A percentile compares a stretch with the other conserved stretches of the same genome.
Conservation (phyloP, 768 basidiomycete genomes). For the Clathrus columnatus region DNA sequence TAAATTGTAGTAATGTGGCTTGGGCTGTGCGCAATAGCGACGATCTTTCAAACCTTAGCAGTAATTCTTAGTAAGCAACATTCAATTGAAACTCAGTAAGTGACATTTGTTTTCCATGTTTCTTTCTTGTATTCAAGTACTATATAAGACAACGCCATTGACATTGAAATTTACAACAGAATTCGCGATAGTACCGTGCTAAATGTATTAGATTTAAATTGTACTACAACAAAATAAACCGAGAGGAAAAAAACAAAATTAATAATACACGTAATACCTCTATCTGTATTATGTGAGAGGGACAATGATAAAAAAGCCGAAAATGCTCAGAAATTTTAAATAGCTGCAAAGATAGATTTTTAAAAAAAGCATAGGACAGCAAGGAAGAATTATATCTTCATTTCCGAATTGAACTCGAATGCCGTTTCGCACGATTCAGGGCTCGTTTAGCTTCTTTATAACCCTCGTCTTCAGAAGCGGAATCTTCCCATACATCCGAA, state of each 20-base stretch:
- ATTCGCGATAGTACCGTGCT: too few relatives aligned
- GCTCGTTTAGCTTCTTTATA: slow-evolving; percentile 29
- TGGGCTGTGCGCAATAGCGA: neutral
- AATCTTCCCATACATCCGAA: slow-evolving; percentile 59
- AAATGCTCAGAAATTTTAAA: too few relatives aligned
- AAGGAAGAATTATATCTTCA: neutral
- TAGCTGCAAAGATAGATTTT: too few relatives aligned
- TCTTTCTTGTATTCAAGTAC: neutral
- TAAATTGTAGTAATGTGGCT: neutral
- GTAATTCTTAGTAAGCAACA: neutral
- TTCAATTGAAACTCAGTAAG: neutral
- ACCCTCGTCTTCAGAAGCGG: slow-evolving; percentile 52
- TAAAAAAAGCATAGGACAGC: too few relatives aligned
- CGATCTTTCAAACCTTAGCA: neutral
- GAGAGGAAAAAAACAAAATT: too few relatives aligned
- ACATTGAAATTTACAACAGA: too few relatives aligned
- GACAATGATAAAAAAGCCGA: too few relatives aligned
- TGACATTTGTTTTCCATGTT: neutral
- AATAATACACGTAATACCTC: too few relatives aligned
- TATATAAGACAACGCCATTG: too few relatives aligned
- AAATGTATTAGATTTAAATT: too few relatives aligned
- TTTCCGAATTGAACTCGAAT: neutral
- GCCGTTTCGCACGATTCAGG: neutral
- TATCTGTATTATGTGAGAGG: too few relatives aligned
- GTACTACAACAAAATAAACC: too few relatives aligned